Base-by-base conservation (phyloP, 2,329 filamentous ascomycete genomes). In the Phialemoniopsis sp. region DNA sequence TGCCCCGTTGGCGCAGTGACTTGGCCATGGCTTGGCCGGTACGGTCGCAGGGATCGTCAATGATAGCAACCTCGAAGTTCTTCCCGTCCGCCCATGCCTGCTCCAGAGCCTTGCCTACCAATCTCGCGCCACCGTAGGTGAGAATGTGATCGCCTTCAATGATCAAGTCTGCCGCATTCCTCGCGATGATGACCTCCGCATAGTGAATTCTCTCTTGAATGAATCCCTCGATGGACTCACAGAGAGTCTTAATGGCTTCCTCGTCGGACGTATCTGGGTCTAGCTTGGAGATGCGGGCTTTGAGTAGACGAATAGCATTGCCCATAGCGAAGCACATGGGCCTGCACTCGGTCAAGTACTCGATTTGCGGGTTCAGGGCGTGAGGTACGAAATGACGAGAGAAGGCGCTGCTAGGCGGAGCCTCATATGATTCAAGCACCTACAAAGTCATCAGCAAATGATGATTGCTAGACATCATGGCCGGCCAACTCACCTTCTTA, bases 291-390 rank as follows among this genome's bases (percentile, higher is more conserved):
- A 98, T 91, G 54, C 89, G 81, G 35, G 95, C 80, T 70, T 98
- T 98, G 36, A 98, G 76, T 74, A 89, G 91, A 39, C 93, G 81
- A 57, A 98, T 95, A 29, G 89, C 89, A 60, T 97, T 98, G 44
- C 93, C 93, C 83, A 97, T 95, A 46, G 88, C 89, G 63, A 95
- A 93, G 49, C 88, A 94, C 66, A 98, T 87, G 28, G 93, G 90
- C n/a, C 93, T 83, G 57, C 90, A 96, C 50, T 89, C 89, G 44
- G 88, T 87, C 44, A 98, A 77, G 57, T 94, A 96, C 48, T 94
- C 89, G 56, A 98, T 96, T 64, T 98, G 93, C 29, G 90, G 88
- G 55, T 89, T 93, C 43, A 98, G 80, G 47, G 89, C 82, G 62
- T 97, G 89, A 10, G 87, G 86, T 26, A 89, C 93, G 53, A 98